Evolutionary conservation across 768 basidiomycete species (phyloP).

Genomic region (Multifurca ochricompacta): DNA sequence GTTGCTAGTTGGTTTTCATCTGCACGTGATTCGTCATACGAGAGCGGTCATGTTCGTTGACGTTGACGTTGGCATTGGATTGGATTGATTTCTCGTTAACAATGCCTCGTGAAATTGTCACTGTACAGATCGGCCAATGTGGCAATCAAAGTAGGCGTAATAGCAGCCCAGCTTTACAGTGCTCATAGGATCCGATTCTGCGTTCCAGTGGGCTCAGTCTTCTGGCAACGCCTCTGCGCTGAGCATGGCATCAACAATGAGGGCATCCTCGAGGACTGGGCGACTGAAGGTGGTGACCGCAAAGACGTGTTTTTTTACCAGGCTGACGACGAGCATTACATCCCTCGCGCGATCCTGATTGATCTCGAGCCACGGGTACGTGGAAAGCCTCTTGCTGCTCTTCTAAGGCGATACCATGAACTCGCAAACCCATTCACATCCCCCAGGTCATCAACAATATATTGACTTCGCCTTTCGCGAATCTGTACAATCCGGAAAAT

Average conservation of each 20-base stretch:
- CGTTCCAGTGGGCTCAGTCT: slow-evolving; percentile 83
- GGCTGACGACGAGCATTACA: slow-evolving; percentile 99
- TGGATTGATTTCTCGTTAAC: too few species aligned
- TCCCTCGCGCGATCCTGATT: slow-evolving; percentile 91
- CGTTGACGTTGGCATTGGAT: not conserved
- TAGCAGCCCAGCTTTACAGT: slow-evolving; percentile 17
- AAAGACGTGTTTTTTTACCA: slow-evolving; percentile 99
- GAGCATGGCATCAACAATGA: slow-evolving; percentile 97
- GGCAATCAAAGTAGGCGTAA: slow-evolving; percentile 71
- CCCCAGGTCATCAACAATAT: slow-evolving; percentile 93
- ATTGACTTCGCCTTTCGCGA: slow-evolving; percentile 77
- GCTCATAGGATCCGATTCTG: not conserved
- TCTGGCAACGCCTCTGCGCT: slow-evolving; percentile 96
- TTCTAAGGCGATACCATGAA: not conserved
- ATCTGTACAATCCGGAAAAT: slow-evolving; percentile 95
- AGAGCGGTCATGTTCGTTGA: not conserved
- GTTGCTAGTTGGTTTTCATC: too few species aligned
- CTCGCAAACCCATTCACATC: not conserved
- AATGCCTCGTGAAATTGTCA: slow-evolving; percentile 86
- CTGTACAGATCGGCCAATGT: slow-evolving; percentile 82
- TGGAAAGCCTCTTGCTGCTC: slow-evolving; percentile 12
- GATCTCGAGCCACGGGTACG: slow-evolving; percentile 93
- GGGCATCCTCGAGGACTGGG: slow-evolving; percentile 96
- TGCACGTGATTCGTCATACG: not conserved
- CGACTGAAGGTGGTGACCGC: slow-evolving; percentile 88